These are phyloP conservation scores for Fonsecaea erecta DNA, from an alignment of 2,329 filamentous ascomycete genomes.

Conservation along the genomic window DNA sequence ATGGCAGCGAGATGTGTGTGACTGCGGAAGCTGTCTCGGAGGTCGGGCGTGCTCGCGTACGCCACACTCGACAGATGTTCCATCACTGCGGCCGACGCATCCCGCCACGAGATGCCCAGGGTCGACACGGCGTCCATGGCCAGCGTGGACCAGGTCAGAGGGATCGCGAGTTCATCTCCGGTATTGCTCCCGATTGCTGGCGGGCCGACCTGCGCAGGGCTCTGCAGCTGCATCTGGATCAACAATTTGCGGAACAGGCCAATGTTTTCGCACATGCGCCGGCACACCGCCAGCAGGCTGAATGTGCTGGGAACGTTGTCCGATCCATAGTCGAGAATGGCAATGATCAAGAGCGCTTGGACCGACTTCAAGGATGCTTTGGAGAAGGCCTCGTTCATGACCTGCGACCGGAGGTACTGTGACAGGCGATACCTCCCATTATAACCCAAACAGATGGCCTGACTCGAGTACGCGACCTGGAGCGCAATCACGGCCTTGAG, in stretches of 20 bases:
- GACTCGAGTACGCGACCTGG: slow-evolving; percentile 35
- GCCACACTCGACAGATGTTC: slow-evolving; percentile 37
- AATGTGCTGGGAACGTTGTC: slow-evolving; percentile 37
- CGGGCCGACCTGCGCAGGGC: slow-evolving; percentile 35
- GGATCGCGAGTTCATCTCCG: slow-evolving; percentile 33
- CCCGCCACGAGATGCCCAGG: slow-evolving; percentile 36
- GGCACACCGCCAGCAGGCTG: slow-evolving; percentile 35
- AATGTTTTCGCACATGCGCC: slow-evolving; percentile 36
- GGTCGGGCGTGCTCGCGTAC: slow-evolving; percentile 35
- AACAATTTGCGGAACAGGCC: slow-evolving; percentile 36
- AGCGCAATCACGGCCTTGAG: slow-evolving; percentile 36
- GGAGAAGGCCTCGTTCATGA: slow-evolving; percentile 36
- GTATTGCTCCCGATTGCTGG: slow-evolving; percentile 31
- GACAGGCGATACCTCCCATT: slow-evolving; percentile 34
- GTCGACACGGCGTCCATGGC: slow-evolving; percentile 35
- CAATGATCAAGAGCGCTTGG: slow-evolving; percentile 36
- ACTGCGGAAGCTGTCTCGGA: slow-evolving; percentile 34
- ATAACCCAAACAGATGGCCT: slow-evolving; percentile 37
- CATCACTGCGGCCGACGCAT: slow-evolving; percentile 35
- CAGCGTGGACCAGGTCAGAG: slow-evolving; percentile 33
- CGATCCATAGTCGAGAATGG: slow-evolving; percentile 36
- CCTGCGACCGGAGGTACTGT: slow-evolving; percentile 32
- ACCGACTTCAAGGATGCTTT: slow-evolving; percentile 34
- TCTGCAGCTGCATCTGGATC: slow-evolving; percentile 32
- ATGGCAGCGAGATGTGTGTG: slow-evolving; percentile 36